These are phyloP conservation scores for Amoebophrya sp. DNA, from an alignment of 169 alveolate genomes.

Conservation along the genomic window DNA sequence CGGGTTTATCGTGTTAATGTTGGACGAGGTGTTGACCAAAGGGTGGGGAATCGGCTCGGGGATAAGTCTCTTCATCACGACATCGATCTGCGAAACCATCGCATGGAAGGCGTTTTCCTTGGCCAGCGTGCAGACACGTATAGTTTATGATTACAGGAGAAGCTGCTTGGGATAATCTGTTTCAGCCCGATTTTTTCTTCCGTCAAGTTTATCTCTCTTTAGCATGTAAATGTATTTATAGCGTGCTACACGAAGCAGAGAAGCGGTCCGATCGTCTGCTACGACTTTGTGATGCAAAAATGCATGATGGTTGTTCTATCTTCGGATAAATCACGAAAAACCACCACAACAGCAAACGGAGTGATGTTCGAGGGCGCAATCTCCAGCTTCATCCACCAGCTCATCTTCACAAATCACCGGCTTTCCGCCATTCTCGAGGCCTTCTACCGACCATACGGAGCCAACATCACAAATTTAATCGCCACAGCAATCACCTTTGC, in stretches of 20 bases:
- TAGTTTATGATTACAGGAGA: too few relatives aligned
- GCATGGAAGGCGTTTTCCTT: not conserved
- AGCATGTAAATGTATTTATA: too few relatives aligned
- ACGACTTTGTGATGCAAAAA: too few relatives aligned
- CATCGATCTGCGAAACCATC: not conserved
- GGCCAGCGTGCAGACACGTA: too few relatives aligned
- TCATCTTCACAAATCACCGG: not conserved
- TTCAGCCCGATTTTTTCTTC: too few relatives aligned
- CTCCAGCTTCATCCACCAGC: not conserved
- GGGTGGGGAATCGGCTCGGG: not conserved
- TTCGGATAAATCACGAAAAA: too few relatives aligned
- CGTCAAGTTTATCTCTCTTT: too few relatives aligned
- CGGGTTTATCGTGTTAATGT: not conserved
- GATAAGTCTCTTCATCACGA: not conserved
- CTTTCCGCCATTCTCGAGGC: not conserved
- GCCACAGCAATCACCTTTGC: not conserved
- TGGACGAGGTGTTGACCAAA: not conserved
- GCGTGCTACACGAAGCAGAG: too few relatives aligned
- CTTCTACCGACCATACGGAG: not conserved
- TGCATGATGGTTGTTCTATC: too few relatives aligned
- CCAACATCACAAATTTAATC: not conserved
- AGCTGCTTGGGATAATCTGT: too few relatives aligned
- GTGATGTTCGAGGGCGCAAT: not conserved
- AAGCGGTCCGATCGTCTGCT: too few relatives aligned
- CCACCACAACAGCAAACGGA: slow-evolving; percentile 17